Evolutionary conservation across 805 yeast species (phyloP).

Genomic region (Helenozyma rhizophorensis): DNA sequence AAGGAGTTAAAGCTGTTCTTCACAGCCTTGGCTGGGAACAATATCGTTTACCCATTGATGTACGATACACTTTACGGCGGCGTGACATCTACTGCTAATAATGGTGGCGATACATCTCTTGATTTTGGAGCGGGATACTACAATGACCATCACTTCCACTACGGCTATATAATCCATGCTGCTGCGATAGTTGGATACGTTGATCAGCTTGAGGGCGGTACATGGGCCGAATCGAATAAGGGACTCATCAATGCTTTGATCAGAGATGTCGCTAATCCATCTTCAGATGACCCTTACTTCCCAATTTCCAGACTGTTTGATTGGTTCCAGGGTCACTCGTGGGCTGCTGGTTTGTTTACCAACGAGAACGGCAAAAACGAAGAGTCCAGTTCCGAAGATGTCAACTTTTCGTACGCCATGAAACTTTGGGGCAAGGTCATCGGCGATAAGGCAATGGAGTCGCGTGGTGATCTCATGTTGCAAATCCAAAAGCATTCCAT

Average conservation of each 20-base stretch:
- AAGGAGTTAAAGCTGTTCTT: conserved; percentile 41
- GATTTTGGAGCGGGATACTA: conserved; percentile 74
- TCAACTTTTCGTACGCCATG: conserved; percentile 63
- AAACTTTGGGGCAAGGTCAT: conserved; percentile 63
- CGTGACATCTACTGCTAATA: conserved; percentile 50
- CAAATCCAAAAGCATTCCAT: conserved; percentile 52
- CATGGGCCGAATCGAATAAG: conserved; percentile 45
- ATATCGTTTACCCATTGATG: conserved; percentile 46
- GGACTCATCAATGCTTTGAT: conserved; percentile 59
- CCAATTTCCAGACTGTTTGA: conserved; percentile 66
- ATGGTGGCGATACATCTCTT: too few species aligned
- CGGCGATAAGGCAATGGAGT: conserved; percentile 48
- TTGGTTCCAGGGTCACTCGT: conserved; percentile 70
- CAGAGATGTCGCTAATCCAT: conserved; percentile 67
- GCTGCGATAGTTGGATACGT: conserved; percentile 75
- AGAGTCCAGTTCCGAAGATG: conserved; percentile 69
- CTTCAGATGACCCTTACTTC: conserved; percentile 48
- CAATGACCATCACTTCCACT: conserved; percentile 87
- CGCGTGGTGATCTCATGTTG: conserved; percentile 55
- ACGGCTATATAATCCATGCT: conserved; percentile 77
- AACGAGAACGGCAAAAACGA: conserved; percentile 68
- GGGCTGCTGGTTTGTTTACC: conserved; percentile 66
- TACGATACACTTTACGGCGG: conserved; percentile 57
- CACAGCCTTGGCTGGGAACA: conserved; percentile 32
- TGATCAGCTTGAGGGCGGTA: conserved; percentile 58